Evolutionary conservation across 768 basidiomycete species (phyloP).

Genomic region (Termitomyces sp.): DNA sequence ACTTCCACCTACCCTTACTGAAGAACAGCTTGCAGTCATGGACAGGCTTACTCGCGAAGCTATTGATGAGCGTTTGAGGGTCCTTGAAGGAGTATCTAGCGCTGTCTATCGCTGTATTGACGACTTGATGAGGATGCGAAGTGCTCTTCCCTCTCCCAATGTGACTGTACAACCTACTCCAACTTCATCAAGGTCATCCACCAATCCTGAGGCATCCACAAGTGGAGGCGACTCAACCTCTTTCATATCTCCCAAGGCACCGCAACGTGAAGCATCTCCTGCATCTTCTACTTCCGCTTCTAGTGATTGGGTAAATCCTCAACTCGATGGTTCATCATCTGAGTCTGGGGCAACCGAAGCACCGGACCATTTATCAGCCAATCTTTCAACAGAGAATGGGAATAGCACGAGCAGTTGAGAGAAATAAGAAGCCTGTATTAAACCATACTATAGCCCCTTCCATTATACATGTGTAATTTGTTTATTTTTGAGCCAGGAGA

Average conservation of each 20-base stretch:
- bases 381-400: not conserved
- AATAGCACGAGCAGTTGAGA: not conserved
- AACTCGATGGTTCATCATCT: not conserved
- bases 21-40: conserved; percentile 62
- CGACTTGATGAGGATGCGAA: conserved; percentile 75
- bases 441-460: not conserved
- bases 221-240: not conserved
- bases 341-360: not conserved
- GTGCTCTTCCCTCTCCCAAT: conserved; percentile 53
- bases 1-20: conserved; percentile 50
- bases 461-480: not conserved
- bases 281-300: conserved; percentile 8
- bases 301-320: conserved; percentile 4
- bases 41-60: conserved; percentile 73
- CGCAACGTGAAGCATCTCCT: conserved; percentile 3
- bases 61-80: conserved; percentile 79
- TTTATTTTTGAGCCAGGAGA: conserved; percentile 28
- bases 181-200: conserved; percentile 1
- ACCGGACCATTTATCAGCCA: not conserved
- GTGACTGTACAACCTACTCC: conserved; percentile 10
- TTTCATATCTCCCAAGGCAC: not conserved
- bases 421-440: conserved; percentile 2
- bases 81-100: conserved; percentile 76
- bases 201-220: conserved; percentile 2
- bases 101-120: conserved; percentile 74